Percentiles rank a stretch among this genome's conserved stretches.
Conservation (phyloP, 2,329 filamentous ascomycete genomes). For the Nothophoma quercina region DNA sequence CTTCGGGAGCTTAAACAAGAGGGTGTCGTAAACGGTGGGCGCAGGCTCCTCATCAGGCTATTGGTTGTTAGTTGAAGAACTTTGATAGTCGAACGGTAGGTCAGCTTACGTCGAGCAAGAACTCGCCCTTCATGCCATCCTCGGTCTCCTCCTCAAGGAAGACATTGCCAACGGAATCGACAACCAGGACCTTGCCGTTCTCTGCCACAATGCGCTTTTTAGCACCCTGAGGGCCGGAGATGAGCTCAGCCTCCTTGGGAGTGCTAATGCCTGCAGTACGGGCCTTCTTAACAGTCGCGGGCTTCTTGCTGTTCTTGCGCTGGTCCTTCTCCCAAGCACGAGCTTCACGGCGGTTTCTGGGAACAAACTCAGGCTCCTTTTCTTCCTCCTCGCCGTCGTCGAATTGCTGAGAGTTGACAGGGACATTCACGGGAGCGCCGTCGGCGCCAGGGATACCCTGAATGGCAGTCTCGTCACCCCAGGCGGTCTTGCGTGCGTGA, state of each 20-base stretch:
- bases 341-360: slow-evolving; percentile 81
- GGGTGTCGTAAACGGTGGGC: slow-evolving; percentile 82
- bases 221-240: slow-evolving; percentile 71
- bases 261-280: slow-evolving; percentile 62
- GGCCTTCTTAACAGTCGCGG: slow-evolving; percentile 63
- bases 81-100: not conserved
- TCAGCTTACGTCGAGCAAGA: slow-evolving; percentile 80
- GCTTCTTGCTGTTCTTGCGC: slow-evolving; percentile 66
- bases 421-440: slow-evolving; percentile 48
- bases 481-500: slow-evolving; percentile 85
- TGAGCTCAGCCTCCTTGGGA: slow-evolving; percentile 60
- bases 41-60: slow-evolving; percentile 79
- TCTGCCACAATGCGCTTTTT: slow-evolving; percentile 90
- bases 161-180: slow-evolving; percentile 90
- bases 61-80: slow-evolving; percentile 24
- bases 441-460: slow-evolving; percentile 69
- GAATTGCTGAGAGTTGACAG: slow-evolving; percentile 40
- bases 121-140: slow-evolving; percentile 83
- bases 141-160: slow-evolving; percentile 93
- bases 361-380: slow-evolving; percentile 63
- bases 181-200: slow-evolving; percentile 94
- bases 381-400: slow-evolving; percentile 46
- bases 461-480: slow-evolving; percentile 80
- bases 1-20: slow-evolving; percentile 78
- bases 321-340: slow-evolving; percentile 86